phyloP scores from a whole-genome alignment of 192 early-diverging fungal species.

The Spizellomyces sp. region DNA sequence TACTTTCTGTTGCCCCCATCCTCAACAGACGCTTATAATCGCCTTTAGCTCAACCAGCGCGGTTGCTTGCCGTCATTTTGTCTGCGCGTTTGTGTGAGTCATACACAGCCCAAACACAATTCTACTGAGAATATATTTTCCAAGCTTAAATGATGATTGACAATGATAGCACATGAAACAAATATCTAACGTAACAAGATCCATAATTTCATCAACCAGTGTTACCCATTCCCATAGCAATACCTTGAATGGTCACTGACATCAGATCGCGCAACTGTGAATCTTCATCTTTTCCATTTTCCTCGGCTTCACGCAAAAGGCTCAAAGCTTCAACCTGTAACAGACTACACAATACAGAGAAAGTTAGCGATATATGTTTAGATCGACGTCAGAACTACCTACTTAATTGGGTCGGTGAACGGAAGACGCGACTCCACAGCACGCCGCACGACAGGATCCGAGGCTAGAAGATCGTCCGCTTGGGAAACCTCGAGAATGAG shows the following conservation, averaged over 20 bases:
- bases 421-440: constrained; percentile 39
- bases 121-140: no score
- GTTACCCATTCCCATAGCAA: constrained; percentile 31
- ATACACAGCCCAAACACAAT: no score
- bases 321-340: constrained; percentile 32
- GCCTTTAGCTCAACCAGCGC: no score
- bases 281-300: constrained; percentile 9
- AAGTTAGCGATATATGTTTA: not conserved
- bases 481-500: constrained; percentile 22
- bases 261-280: constrained; percentile 27
- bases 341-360: not conserved
- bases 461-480: constrained; percentile 21
- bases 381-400: not conserved
- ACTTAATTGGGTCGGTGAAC: constrained; percentile 38
- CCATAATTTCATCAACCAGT: not conserved
- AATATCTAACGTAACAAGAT: not conserved
- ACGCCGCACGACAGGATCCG: constrained; percentile 42
- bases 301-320: constrained; percentile 26
- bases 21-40: not conserved
- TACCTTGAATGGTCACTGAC: constrained; percentile 39
- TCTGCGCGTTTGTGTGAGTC: no score
- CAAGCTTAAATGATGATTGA: no score
- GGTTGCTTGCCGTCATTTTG: no score
- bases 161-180: no score
- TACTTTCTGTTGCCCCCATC: constrained; percentile 89